Base-by-base conservation (phyloP, 306 rosid genomes). In the Sophora flavescens region DNA sequence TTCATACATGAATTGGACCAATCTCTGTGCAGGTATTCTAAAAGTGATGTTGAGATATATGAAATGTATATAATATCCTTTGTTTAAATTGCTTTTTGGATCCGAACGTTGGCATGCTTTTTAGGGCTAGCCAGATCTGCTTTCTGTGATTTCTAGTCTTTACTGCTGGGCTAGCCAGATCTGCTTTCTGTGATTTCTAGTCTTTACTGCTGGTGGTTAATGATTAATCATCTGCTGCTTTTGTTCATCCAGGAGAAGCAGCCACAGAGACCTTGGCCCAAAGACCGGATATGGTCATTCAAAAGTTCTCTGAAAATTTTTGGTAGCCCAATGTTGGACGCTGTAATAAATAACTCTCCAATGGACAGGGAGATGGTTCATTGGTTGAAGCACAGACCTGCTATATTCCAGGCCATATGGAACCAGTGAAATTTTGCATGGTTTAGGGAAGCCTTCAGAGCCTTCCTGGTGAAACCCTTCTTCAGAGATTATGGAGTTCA, bases 281-380 rank as follows among this genome's bases (percentile, higher is more conserved):
- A 88, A 84, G 98, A 96, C 81, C 84, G 84, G 72, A 92, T 96
- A 88, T 96, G 99, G 99, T 89, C 86, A 36, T 96, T 91, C 85
- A 89, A 86, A 85, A 89, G 69, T 85, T 76, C 16, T 66, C 90
- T 88, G 0, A 92, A 84, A 75, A 70, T 96, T 69, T 66, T 96
- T 65, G 97, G 98, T 68, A 96, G 99, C 85, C 99, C 99, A 2
- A 93, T 91, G 97, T 86, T 96, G 63, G 99, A 96, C 38, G 81
- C 94, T 16, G 93, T 89, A 44, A 74, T 91, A 68, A 82, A 76
- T 76, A 88, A 84, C 61, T 51, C 90, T 70, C 63, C 87, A 18
- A 72, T 93, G 85, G 99, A 96, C 87, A 79, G 73, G 84, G 99
- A 96, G 63, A 78, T 96, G 99, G 90, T 93, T 84, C 98, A 90